Evolutionary conservation across 148 eudicot genomes (phyloP), one percentile per base, ranked within the genome.

Genomic region (Polygonum aviculare): DNA sequence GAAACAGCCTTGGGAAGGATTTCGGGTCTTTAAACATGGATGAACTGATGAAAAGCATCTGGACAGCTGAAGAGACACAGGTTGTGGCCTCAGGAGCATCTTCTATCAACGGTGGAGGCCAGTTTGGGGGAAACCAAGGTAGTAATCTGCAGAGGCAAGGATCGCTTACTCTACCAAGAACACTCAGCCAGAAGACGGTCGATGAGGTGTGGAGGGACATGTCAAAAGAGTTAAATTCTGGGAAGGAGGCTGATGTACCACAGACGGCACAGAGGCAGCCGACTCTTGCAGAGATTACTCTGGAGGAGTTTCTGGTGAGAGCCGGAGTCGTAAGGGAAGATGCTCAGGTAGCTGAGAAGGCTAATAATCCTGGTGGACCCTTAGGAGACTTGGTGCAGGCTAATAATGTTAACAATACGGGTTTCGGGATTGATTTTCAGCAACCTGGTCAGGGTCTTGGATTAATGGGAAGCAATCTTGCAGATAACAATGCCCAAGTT

Each of bases 1-100:
- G 88, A 82, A 88, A 31, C 69, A 84, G 96, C 47, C 50, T 69
- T 38, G 92, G 93, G 49, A 95, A 91, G 78, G 99, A 95, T 79
- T 92, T 92, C 49, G 99, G 99, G 59, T 95, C 99, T 3, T 89
- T 95, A 93, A 95, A 95, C 83, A 90, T 95, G 99, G 99, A 95
- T 82, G 99, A 95, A 40, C 77, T 95, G 57, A 76, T 95, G 41
- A 95, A 95, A 79, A 92, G 77, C 80, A 93, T 93, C 21, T 93
- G 98, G 98, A 88, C 82, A 76, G 97, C 93, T 59, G 98, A 93
- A 74, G 98, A 93, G 70, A 84, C 82, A 35, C 98, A 89, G 40
- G 83, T 80, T 52, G 79, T 83, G 69, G 82, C 87, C 21, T 63
- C 85, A 35, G 31, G 31, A 26, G 76, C 83, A 49, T 77, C 80